A percentile compares a stretch with the other conserved stretches of the same genome.
phyloP scores from a whole-genome alignment of 495 filamentous ascomycete species.

The Tetracladium setigerum region DNA sequence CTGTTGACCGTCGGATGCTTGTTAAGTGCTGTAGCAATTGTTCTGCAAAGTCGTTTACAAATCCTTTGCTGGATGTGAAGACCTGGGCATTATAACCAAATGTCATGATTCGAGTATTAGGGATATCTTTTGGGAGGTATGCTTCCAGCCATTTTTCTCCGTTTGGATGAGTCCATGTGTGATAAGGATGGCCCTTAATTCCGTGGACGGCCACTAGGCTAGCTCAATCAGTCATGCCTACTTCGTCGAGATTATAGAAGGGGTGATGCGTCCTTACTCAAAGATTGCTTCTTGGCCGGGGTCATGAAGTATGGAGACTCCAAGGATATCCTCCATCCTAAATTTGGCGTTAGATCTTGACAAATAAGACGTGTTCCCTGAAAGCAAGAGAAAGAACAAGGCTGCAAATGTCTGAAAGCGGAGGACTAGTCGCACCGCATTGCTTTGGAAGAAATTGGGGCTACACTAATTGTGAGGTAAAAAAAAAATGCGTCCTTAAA shows the following conservation, averaged over 20 bases:
- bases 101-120: slow-evolving; percentile 23
- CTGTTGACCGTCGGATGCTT: not conserved
- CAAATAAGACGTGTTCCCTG: too few species aligned
- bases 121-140: slow-evolving; percentile 23
- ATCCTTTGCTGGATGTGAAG: slow-evolving; percentile 6
- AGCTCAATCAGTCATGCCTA: slow-evolving; percentile 1
- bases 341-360: too few species aligned
- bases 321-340: too few species aligned
- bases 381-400: too few species aligned
- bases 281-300: not conserved
- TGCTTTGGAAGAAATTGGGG: too few species aligned
- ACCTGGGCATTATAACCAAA: slow-evolving; percentile 24
- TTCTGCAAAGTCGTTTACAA: slow-evolving; percentile 8
- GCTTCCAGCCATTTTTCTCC: slow-evolving; percentile 26
- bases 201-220: slow-evolving; percentile 34
- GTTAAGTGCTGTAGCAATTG: slow-evolving; percentile 8
- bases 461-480: too few species aligned
- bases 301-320: too few species aligned
- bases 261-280: not conserved
- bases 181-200: slow-evolving; percentile 24
- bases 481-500: too few species aligned
- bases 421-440: too few species aligned
- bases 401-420: too few species aligned
- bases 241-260: not conserved
- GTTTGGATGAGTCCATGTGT: slow-evolving; percentile 28